A percentile compares a stretch with the other conserved stretches of the same genome.
These are phyloP conservation scores for Aspergillus sp. DNA, from an alignment of 2,329 filamentous ascomycete genomes.

Conservation along the genomic window DNA sequence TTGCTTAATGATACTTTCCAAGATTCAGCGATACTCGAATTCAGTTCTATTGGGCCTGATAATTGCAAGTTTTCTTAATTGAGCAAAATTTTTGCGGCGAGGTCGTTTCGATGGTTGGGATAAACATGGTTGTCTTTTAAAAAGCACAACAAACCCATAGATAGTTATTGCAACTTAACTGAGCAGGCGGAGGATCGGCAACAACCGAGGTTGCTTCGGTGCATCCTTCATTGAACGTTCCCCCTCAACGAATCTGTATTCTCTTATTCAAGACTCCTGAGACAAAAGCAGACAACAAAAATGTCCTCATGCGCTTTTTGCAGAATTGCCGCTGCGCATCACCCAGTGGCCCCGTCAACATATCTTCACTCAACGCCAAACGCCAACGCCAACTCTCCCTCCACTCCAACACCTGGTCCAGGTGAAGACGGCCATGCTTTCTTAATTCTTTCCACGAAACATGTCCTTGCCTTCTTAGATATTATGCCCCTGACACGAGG, in stretches of 20 bases:
- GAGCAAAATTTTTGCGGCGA: background rate
- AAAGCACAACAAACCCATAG: conserved; percentile 13
- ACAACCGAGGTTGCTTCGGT: background rate
- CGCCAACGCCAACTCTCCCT: background rate
- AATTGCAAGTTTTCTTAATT: background rate
- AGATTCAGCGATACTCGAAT: conserved; percentile 10
- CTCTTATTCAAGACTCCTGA: background rate
- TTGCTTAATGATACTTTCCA: conserved; percentile 32
- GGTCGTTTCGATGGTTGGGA: conserved; percentile 20
- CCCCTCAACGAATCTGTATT: background rate
- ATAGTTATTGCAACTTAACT: background rate
- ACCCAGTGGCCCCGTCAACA: conserved; percentile 32
- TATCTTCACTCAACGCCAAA: conserved; percentile 17
- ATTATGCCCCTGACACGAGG: conserved; percentile 84
- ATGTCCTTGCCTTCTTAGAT: conserved; percentile 85
- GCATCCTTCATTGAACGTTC: background rate
- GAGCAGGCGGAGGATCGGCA: background rate
- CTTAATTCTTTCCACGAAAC: conserved; percentile 73
- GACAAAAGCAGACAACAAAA: background rate
- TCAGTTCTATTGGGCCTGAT: conserved; percentile 3
- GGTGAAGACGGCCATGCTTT: conserved; percentile 30
- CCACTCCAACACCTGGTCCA: conserved; percentile 26
- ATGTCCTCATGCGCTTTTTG: conserved; percentile 55
- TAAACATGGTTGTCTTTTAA: background rate
- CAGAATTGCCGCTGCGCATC: conserved; percentile 54